Conservation (phyloP, 1,284 basidiomycete genomes). For the Phellopilus nigrolimitatus region DNA sequence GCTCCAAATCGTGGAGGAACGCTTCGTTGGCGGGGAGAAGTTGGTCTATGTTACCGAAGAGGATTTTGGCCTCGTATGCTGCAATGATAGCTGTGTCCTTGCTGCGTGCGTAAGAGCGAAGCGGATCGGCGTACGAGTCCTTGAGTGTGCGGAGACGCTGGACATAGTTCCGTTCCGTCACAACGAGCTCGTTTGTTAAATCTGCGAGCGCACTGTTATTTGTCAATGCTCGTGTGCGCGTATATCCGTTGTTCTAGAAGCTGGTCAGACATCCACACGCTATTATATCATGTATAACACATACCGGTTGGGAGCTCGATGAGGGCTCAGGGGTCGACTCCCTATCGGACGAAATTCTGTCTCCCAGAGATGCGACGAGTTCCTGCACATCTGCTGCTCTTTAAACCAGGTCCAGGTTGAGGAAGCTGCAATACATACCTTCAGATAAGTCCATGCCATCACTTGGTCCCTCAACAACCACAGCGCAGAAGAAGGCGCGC, state of each 20-base stretch:
- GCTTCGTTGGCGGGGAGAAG: slow-evolving; percentile 84
- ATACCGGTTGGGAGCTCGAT: slow-evolving; percentile 1
- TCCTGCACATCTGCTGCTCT: slow-evolving; percentile 63
- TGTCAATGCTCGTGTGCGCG: slow-evolving; percentile 53
- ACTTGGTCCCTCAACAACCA: slow-evolving; percentile 75
- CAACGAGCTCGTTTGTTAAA: slow-evolving; percentile 57
- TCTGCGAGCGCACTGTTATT: slow-evolving; percentile 61
- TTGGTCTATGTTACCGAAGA: slow-evolving; percentile 93
- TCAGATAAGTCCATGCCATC: slow-evolving; percentile 60
- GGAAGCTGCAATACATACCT: slow-evolving; percentile 40
- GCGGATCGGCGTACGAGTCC: slow-evolving; percentile 82
- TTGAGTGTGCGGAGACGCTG: slow-evolving; percentile 68
- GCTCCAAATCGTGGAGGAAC: slow-evolving; percentile 82
- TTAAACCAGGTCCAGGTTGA: background rate
- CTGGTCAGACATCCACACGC: background rate
- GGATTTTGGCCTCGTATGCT: slow-evolving; percentile 83
- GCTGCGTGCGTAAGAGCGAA: slow-evolving; percentile 79
- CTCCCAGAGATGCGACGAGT: slow-evolving; percentile 69
- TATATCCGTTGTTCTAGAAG: slow-evolving; percentile 37
- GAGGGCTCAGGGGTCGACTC: slow-evolving; percentile 18
- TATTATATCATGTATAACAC: background rate
- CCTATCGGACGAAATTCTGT: slow-evolving; percentile 41
- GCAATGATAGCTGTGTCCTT: slow-evolving; percentile 86
- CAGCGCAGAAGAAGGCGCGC: slow-evolving; percentile 76
- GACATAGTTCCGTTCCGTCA: slow-evolving; percentile 22